Conservation (phyloP, 768 basidiomycete species). For the Lentinula detonsa region DNA sequence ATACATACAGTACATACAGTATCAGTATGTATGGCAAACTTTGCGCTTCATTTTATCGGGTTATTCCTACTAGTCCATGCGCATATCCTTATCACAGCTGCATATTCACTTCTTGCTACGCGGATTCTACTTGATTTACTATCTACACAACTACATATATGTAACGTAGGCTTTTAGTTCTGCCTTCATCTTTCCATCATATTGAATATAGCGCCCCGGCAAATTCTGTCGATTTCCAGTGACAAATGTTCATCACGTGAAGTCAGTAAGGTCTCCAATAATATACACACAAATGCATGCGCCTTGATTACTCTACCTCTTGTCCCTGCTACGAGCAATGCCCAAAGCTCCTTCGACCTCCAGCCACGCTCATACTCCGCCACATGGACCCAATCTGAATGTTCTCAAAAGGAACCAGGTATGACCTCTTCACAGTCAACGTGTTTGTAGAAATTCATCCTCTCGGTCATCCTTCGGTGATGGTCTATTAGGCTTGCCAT, state of each 20-base stretch:
- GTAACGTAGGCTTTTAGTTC: too few species aligned
- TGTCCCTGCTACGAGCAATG: slow-evolving; percentile 21
- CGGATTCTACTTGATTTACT: background rate
- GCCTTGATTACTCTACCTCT: background rate
- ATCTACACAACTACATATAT: background rate
- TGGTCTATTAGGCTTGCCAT: slow-evolving; percentile 41
- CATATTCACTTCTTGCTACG: background rate
- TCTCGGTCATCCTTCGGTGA: slow-evolving; percentile 4
- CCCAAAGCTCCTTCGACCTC: slow-evolving; percentile 28
- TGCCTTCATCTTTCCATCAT: too few species aligned
- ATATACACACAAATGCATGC: background rate
- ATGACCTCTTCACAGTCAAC: slow-evolving; percentile 8
- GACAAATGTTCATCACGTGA: background rate
- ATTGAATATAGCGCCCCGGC: slow-evolving; percentile 3
- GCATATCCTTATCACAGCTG: background rate
- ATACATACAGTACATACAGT: too few species aligned
- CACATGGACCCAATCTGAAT: slow-evolving; percentile 32
- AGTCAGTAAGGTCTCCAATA: background rate
- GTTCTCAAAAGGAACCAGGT: slow-evolving; percentile 51
- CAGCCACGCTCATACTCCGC: slow-evolving; percentile 18
- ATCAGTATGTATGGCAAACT: too few species aligned
- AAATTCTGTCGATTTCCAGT: background rate
- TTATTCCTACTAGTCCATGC: background rate
- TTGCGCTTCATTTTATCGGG: background rate
- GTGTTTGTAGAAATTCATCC: background rate